Base-by-base conservation (phyloP, 805 yeast species). In the Wickerhamomyces alni region DNA sequence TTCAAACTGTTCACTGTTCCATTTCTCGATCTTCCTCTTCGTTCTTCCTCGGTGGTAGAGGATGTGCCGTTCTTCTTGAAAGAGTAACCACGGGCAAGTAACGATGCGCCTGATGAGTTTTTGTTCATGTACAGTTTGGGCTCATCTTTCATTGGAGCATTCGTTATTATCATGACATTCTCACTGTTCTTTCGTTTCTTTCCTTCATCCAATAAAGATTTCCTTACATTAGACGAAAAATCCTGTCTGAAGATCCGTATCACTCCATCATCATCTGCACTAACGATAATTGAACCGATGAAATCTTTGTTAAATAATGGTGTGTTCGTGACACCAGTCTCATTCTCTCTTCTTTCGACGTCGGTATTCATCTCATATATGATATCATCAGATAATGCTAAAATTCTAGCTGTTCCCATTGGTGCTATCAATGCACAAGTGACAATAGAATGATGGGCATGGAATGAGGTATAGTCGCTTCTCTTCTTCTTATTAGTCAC, bases 361-460 rank as follows among this genome's bases (percentile, higher is more conserved):
- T 63, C 62, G 35, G 55, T 47, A 28, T 65, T 57, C 33, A 85
- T 56, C 44, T 86, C 95, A 59, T 74, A 87, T 5, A 89, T 76
- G 9, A 84, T 76, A 59, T 88, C 97, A 53, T 84, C 84, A 1
- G 95, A 82, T 30, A 80, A 63, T 34, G 82, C 80, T 30, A 89
- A 58, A 12, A 81, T 63, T 45, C 76, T 78, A 36, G 74, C 67
- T 0, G 95, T 82, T 5, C 67, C 66, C 16, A 73, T 63, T 0
- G 96, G 96, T 1, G 94, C 96, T 61, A 87, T 75, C 1, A 77
- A 52, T 0, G 95, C 89, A 29, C 74, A 77, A 31, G 91, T 88
- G 26, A 87, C 85, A 27, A 76, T 72, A 1, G 80, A 64, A 52
- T 77, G 79, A 59, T 85, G 88, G 0, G 93, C 87, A 62, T 83